Conservation (phyloP, 352 stramenopile species). For the Phytophthora pisi region DNA sequence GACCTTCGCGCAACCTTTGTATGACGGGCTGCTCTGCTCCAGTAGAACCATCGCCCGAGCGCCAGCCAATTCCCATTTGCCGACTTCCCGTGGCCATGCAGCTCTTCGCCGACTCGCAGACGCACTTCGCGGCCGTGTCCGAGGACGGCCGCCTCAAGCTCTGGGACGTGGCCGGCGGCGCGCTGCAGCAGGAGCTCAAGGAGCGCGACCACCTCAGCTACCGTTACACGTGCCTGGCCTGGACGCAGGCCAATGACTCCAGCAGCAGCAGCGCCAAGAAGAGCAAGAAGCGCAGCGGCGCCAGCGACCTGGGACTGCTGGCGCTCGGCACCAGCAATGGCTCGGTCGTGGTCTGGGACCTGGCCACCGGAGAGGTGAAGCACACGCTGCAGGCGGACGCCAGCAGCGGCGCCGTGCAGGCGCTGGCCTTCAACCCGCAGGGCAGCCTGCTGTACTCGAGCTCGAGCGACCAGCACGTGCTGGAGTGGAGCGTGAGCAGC, state of each 20-base stretch:
- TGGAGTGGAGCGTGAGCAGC: conserved; percentile 77
- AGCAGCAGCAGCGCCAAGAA: conserved; percentile 10
- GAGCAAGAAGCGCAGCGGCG: conserved; percentile 54
- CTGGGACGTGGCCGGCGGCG: conserved; percentile 72
- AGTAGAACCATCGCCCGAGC: conserved; percentile 38
- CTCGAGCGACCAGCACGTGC: conserved; percentile 75
- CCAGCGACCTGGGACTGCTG: conserved; percentile 54
- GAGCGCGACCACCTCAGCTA: conserved; percentile 87
- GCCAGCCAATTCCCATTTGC: conserved; percentile 28
- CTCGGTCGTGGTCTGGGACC: conserved; percentile 72
- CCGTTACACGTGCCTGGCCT: conserved; percentile 80
- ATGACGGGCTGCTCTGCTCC: conserved; percentile 51
- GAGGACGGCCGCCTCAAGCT: conserved; percentile 86
- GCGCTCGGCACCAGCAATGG: conserved; percentile 78
- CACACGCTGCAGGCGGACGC: conserved; percentile 59
- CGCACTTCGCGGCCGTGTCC: conserved; percentile 80
- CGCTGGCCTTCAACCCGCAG: conserved; percentile 76
- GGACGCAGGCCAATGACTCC: conserved; percentile 43
- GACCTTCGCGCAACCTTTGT: conserved; percentile 9
- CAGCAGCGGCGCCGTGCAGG: conserved; percentile 54
- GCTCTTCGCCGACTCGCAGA: conserved; percentile 75
- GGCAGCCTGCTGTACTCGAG: conserved; percentile 72
- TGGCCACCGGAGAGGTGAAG: conserved; percentile 69
- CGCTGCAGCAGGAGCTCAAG: conserved; percentile 77
- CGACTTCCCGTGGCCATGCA: conserved; percentile 49